Base-by-base conservation (phyloP, 345 rosid genomes). In the Anacardium occidentale region DNA sequence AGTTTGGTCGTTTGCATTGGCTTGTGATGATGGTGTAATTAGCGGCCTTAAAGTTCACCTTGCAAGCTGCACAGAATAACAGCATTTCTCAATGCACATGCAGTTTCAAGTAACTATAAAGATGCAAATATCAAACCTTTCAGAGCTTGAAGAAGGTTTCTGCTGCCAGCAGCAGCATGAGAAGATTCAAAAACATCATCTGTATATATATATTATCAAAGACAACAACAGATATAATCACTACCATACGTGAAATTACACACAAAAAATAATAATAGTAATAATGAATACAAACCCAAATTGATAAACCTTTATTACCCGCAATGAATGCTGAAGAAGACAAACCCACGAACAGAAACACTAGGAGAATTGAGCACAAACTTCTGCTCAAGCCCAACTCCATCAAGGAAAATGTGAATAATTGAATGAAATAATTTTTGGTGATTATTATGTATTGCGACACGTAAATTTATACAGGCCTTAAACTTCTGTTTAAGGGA, bases 61-160 rank as follows among this genome's bases (percentile, higher is more conserved):
- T 72, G 79, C 96, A 90, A 53, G 75, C 96, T 87, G 87, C 66
- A 34, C 17, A 44, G 17, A 59, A 67, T 50, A 72, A 17, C 25
- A 21, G 18, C 8, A 5, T 15, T 21, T 10, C 22, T 50, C 25
- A 32, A 66, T 47, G 55, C 26, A 47, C 5, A 64, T 32, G 13
- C 55, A 44, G 65, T 5, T 11, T 37, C 42, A 64, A 29, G 40
- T 18, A 26, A 62, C 13, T 34, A 59, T 21, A 68, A 10, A 47
- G 13, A 47, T 47, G 15, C 15, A 72, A 34, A 53, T 37, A 60
- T 24, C 29, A 68, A 64, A 90, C 96, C 81, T 86, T 90, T 89
- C 82, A 76, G 85, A 64, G 94, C 77, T 76, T 84, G 85, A 63
- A 89, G 92, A 54, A 90, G 90, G 75, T 68, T 89, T 66, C 94